These are phyloP conservation scores for Russula sp. DNA, from an alignment of 768 basidiomycete genomes.

Conservation along the genomic window DNA sequence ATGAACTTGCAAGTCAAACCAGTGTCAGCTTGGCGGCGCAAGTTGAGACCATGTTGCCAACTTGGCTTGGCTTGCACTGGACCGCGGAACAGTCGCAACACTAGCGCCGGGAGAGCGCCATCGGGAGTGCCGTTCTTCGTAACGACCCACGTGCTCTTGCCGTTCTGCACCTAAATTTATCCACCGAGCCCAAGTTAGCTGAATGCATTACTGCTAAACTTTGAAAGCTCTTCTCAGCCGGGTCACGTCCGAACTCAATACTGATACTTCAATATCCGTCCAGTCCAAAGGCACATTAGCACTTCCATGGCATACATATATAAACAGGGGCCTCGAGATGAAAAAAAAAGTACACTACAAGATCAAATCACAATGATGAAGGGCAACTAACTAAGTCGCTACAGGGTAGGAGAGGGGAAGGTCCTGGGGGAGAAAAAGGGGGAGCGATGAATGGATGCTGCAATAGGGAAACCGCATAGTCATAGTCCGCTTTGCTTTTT, in stretches of 20 bases:
- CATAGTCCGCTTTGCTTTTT: background rate
- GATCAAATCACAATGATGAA: slow-evolving; percentile 5
- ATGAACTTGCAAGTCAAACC: too few species aligned
- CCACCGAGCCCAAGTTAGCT: too few species aligned
- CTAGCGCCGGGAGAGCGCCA: too few species aligned
- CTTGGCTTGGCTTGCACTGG: too few species aligned
- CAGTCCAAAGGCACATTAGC: background rate
- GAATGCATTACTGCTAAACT: too few species aligned
- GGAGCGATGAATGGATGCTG: background rate
- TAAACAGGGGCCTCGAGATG: slow-evolving; percentile 7
- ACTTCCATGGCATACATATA: slow-evolving; percentile 19
- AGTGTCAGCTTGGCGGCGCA: too few species aligned
- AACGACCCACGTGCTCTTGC: too few species aligned
- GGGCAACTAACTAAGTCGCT: background rate
- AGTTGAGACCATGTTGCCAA: too few species aligned
- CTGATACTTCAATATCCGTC: background rate
- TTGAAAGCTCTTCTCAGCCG: background rate
- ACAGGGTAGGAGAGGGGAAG: background rate
- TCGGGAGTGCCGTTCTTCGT: too few species aligned
- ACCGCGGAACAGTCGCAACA: too few species aligned
- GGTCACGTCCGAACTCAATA: too few species aligned
- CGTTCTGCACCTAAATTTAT: too few species aligned
- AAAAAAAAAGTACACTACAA: slow-evolving; percentile 6
- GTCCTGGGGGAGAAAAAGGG: background rate
- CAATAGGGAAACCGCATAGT: background rate